A percentile compares a stretch with the other conserved stretches of the same genome.
Evolutionary conservation across 2,329 filamentous ascomycete genomes (phyloP).

Genomic region (Ophiosphaerella korrae): DNA sequence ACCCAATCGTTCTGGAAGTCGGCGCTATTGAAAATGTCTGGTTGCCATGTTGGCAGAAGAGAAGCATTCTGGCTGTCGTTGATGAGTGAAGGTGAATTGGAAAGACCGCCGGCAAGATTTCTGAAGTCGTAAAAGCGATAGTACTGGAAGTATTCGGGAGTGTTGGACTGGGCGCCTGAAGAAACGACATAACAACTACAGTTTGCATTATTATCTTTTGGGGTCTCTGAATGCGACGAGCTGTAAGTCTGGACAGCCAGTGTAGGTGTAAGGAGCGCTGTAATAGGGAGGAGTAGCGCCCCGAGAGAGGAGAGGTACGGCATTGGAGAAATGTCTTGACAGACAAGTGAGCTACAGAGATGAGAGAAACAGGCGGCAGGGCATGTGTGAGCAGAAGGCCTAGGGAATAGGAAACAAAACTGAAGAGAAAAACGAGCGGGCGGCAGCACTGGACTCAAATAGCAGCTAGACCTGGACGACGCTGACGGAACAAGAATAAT

Average conservation of each 20-base stretch:
- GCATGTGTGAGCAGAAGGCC: constrained; percentile 1
- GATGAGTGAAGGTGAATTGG: constrained; percentile 28
- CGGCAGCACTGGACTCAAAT: constrained; percentile 25
- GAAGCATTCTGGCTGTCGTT: constrained; percentile 29
- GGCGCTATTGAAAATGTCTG: constrained; percentile 47
- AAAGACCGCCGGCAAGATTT: constrained; percentile 41
- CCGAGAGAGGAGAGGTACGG: constrained; percentile 21
- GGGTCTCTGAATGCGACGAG: constrained; percentile 32
- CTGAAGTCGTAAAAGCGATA: constrained; percentile 60
- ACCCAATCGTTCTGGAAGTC: constrained; percentile 45
- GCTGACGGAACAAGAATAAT: constrained; percentile 13
- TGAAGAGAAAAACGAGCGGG: constrained; percentile 5
- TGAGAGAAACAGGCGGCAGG: background rate
- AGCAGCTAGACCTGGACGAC: constrained; percentile 15
- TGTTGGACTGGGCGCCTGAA: constrained; percentile 44
- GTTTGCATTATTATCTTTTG: constrained; percentile 42
- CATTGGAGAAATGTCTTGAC: constrained; percentile 11
- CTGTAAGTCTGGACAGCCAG: constrained; percentile 33
- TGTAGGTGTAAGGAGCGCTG: constrained; percentile 27
- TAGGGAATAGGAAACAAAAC: background rate
- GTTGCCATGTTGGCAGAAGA: constrained; percentile 33
- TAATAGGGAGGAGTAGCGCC: constrained; percentile 32
- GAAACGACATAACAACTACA: constrained; percentile 57
- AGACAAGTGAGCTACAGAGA: background rate
- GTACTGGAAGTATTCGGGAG: constrained; percentile 55